A percentile compares a stretch with the other conserved stretches of the same genome.
These are phyloP conservation scores for Blastobotrys americana DNA, from an alignment of 805 yeast genomes.

Conservation along the genomic window DNA sequence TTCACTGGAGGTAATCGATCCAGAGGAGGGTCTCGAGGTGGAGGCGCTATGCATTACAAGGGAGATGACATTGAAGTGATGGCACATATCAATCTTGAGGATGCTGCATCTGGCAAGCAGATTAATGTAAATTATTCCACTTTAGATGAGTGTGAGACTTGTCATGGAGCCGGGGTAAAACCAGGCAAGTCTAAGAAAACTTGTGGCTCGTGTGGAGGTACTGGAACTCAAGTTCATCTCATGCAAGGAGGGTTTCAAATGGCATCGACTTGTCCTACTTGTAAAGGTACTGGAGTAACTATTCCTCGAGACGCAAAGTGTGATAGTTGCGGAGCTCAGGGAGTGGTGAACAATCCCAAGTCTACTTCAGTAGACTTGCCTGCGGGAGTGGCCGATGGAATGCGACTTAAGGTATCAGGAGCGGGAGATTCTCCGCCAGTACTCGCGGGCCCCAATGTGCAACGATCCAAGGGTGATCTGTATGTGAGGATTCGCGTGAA, in stretches of 20 bases:
- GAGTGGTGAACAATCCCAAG: constrained; percentile 62
- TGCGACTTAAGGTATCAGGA: constrained; percentile 73
- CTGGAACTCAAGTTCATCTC: constrained; percentile 81
- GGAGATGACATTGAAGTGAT: constrained; percentile 85
- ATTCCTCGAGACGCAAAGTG: constrained; percentile 67
- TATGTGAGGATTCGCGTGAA: constrained; percentile 72
- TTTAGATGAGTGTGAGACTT: constrained; percentile 66
- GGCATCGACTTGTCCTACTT: constrained; percentile 84
- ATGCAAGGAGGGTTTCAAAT: constrained; percentile 92
- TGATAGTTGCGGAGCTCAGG: constrained; percentile 78
- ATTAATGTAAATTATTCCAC: constrained; percentile 64
- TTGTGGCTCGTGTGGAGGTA: constrained; percentile 84
- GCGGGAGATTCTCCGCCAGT: constrained; percentile 87
- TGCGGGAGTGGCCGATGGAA: constrained; percentile 80
- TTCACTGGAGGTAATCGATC: constrained; percentile 35
- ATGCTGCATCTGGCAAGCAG: constrained; percentile 73
- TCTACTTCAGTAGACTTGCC: constrained; percentile 81
- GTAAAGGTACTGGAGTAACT: constrained; percentile 83
- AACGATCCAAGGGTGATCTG: constrained; percentile 76
- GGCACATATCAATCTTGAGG: constrained; percentile 70
- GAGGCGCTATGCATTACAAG: constrained; percentile 61
- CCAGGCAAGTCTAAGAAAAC: constrained; percentile 64
- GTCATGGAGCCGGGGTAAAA: constrained; percentile 83
- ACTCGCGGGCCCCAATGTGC: constrained; percentile 63
- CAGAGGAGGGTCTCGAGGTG: constrained; percentile 31